Conservation (phyloP, 2,329 filamentous ascomycete species). For the Cercospora canescens region DNA sequence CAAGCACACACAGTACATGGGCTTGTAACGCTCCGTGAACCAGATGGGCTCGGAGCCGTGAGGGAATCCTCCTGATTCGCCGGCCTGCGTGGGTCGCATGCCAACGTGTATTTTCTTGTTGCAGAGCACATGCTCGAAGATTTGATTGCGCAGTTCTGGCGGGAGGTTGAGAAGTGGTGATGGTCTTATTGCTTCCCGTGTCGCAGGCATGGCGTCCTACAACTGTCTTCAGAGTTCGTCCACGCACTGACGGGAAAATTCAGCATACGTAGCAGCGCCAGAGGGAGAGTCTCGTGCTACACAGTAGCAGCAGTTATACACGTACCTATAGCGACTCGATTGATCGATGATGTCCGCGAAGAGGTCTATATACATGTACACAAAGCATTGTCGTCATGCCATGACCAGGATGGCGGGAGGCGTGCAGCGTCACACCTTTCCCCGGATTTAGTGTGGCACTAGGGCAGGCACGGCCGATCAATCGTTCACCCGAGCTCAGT, state of each 20-base stretch:
- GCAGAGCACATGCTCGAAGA: constrained; percentile 20
- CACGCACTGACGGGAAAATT: too few species aligned
- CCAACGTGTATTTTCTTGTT: constrained; percentile 16
- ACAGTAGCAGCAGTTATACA: too few species aligned
- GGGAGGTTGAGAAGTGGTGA: constrained; percentile 19
- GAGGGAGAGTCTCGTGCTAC: too few species aligned
- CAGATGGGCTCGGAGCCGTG: background rate
- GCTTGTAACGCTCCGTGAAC: constrained; percentile 7
- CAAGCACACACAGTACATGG: constrained; percentile 17
- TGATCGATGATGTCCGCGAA: background rate
- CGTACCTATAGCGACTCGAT: too few species aligned
- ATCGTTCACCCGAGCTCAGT: background rate
- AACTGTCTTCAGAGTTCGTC: background rate
- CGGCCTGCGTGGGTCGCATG: constrained; percentile 10
- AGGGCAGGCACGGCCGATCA: constrained; percentile 5
- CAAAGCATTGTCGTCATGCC: background rate
- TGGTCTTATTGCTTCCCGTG: background rate
- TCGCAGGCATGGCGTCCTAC: background rate
- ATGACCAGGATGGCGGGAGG: constrained; percentile 5
- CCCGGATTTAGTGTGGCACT: background rate
- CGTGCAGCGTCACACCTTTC: background rate
- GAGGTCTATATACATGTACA: background rate
- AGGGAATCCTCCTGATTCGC: constrained; percentile 13
- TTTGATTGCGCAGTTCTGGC: constrained; percentile 18
- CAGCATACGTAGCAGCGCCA: too few species aligned